Evolutionary conservation across 805 yeast genomes (phyloP).

Genomic region (Starmerella geochares): DNA sequence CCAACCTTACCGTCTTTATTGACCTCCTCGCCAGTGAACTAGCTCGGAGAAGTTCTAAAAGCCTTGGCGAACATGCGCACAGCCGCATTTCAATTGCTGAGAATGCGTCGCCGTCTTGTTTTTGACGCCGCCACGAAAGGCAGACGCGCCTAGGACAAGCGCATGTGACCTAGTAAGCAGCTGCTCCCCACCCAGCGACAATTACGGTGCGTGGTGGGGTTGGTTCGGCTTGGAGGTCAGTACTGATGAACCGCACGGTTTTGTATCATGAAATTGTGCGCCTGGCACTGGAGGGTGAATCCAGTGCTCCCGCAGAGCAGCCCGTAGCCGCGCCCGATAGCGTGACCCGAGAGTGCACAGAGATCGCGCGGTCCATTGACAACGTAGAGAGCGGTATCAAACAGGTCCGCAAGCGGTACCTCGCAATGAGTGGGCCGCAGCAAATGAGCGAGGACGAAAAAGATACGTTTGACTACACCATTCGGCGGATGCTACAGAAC

Average conservation of each 20-base stretch:
- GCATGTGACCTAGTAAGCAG: slow-evolving; percentile 2
- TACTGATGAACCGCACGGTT: slow-evolving; percentile 24
- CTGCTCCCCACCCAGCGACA: not conserved
- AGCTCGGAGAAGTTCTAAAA: too few relatives aligned
- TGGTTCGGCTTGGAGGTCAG: not conserved
- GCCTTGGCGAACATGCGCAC: too few relatives aligned
- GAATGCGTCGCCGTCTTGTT: too few relatives aligned
- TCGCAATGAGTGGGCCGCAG: slow-evolving; percentile 26
- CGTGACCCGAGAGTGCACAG: slow-evolving; percentile 26
- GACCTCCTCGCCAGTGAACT: too few relatives aligned
- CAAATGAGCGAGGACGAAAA: slow-evolving; percentile 31
- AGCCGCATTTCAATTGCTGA: too few relatives aligned
- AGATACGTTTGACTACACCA: slow-evolving; percentile 35
- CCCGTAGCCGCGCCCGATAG: slow-evolving; percentile 20
- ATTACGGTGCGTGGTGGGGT: not conserved
- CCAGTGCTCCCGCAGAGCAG: not conserved
- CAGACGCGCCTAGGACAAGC: not conserved
- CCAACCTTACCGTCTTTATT: too few relatives aligned
- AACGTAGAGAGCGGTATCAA: slow-evolving; percentile 8
- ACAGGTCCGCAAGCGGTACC: slow-evolving; percentile 29
- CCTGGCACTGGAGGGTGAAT: slow-evolving; percentile 21
- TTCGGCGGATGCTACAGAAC: slow-evolving; percentile 31
- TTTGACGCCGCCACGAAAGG: too few relatives aligned
- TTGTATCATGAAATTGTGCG: slow-evolving; percentile 26
- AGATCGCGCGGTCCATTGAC: slow-evolving; percentile 24